Percentiles rank a stretch among this genome's conserved stretches.
phyloP scores from a whole-genome alignment of 768 basidiomycete genomes.

The Podaxis sp. region DNA sequence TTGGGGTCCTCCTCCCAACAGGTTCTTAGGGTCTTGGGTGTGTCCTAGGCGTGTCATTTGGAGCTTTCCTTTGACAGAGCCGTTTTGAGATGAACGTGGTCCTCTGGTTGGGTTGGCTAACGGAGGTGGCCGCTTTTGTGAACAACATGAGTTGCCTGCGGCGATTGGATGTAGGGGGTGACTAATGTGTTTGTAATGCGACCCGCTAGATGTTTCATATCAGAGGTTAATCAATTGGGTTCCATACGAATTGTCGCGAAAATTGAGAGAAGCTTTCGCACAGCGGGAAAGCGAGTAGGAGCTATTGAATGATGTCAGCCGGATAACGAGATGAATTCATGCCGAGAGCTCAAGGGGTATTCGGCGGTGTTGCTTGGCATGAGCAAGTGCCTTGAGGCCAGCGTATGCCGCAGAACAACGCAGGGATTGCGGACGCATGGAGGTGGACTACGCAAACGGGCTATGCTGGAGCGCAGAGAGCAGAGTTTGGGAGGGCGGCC shows the following conservation, averaged over 20 bases:
- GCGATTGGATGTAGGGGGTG: background rate
- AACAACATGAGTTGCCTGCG: background rate
- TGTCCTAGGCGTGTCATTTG: background rate
- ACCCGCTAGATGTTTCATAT: background rate
- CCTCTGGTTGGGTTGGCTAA: background rate
- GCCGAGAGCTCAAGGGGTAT: background rate
- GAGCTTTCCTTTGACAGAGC: background rate
- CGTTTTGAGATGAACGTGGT: background rate
- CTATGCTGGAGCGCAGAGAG: background rate
- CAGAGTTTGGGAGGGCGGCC: background rate
- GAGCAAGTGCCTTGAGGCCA: background rate
- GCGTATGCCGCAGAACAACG: background rate
- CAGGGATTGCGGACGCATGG: background rate
- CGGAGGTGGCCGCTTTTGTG: background rate
- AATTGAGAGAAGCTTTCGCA: background rate
- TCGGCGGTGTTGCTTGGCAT: background rate
- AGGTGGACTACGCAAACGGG: background rate
- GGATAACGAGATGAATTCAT: background rate
- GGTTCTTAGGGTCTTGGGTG: background rate
- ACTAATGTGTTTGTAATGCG: background rate
- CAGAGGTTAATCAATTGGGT: background rate
- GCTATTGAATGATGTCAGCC: background rate
- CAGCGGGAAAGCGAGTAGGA: background rate
- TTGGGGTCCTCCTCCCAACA: background rate
- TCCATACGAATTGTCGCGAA: background rate